These are phyloP conservation scores for Xylariomycetidae sp. DNA, from an alignment of 2,329 filamentous ascomycete species.

Conservation along the genomic window DNA sequence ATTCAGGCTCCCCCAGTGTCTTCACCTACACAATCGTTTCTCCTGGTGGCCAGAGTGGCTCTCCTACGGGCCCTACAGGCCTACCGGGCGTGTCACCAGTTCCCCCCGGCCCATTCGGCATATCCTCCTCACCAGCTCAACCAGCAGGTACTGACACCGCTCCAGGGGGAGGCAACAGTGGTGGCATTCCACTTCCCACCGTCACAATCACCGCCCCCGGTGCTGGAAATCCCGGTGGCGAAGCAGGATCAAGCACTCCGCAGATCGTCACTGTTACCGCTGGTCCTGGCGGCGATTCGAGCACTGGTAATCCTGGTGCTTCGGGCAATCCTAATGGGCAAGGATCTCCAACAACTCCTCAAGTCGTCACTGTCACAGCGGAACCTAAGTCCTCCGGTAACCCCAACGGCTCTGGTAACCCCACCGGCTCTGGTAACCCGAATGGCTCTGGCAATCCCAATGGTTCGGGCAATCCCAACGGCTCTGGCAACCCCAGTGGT, in stretches of 20 bases:
- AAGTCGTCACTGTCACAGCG: too few species aligned
- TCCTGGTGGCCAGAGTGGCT: conserved; percentile 16
- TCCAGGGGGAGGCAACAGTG: conserved; percentile 11
- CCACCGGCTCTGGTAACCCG: too few species aligned
- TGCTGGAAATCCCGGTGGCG: conserved; percentile 10
- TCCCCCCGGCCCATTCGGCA: conserved; percentile 9
- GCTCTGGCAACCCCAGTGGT: conserved; percentile 3
- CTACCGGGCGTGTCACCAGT: conserved; percentile 6
- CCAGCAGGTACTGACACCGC: conserved; percentile 11
- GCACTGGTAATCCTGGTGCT: too few species aligned
- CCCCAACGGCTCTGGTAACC: too few species aligned
- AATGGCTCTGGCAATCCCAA: too few species aligned
- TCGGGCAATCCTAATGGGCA: too few species aligned
- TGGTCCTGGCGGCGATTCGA: too few species aligned
- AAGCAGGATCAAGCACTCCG: too few species aligned
- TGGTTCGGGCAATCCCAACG: background rate
- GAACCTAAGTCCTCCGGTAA: too few species aligned
- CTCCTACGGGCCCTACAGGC: conserved; percentile 18
- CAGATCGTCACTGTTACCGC: too few species aligned
- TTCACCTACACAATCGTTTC: conserved; percentile 23
- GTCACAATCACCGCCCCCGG: conserved; percentile 22
- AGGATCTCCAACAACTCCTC: too few species aligned
- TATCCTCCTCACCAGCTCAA: conserved; percentile 12
- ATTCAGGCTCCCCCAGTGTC: conserved; percentile 10
- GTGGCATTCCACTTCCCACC: conserved; percentile 16